Evolutionary conservation across 2,329 filamentous ascomycete species (phyloP), one percentile per base, ranked within the genome.

Genomic region (Apiospora kogelbergensis): DNA sequence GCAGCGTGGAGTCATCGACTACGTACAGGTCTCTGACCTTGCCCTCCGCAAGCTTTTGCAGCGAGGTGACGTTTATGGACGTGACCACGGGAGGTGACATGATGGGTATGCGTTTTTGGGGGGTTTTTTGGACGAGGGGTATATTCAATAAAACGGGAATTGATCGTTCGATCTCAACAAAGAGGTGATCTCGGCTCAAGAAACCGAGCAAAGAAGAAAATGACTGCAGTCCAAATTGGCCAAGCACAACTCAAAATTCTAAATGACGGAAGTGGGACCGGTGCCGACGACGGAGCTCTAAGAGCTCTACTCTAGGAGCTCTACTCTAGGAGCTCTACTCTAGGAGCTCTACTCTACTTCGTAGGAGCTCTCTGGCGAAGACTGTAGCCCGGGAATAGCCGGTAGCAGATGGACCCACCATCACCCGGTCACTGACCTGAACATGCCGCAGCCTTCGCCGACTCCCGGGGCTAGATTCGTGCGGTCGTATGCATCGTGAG

Each of bases 1-100:
- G 90, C 5, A 97, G 88, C 2, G 89, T 91, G 48, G 89, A 83
- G 78, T 93, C 89, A 22, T 42, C 22, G 67, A 97, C 83, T 71
- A 88, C 85, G 80, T 93, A 97, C 45, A 97, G 86, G 77, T 97
- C 93, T 24, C 69, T 57, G 33, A 67, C 66, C n/a, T 67, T 67
- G 48, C 66, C 66, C 66, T 26, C n/a, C 46, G 66, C 37, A 26
- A 67, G 10, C 22, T 20, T n/a, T 5, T 48, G 66, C 22, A 67
- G 48, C 11, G 66, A 67, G 24, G 41, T 40, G 26, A 67, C 33
- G 30, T 48, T 20, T 26, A 67, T 48, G 44, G 65, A 30, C 42
- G 65, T 67, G 11, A 67, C 42, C 33, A 65, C 63, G 17, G 5
- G 63, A 30, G 41, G 44, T 24, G 63, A 30, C 63, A 65, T 65